A percentile compares a stretch with the other conserved stretches of the same genome.
phyloP scores from a whole-genome alignment of 2,329 filamentous ascomycete species.

The Exutisphaerella laricina region DNA sequence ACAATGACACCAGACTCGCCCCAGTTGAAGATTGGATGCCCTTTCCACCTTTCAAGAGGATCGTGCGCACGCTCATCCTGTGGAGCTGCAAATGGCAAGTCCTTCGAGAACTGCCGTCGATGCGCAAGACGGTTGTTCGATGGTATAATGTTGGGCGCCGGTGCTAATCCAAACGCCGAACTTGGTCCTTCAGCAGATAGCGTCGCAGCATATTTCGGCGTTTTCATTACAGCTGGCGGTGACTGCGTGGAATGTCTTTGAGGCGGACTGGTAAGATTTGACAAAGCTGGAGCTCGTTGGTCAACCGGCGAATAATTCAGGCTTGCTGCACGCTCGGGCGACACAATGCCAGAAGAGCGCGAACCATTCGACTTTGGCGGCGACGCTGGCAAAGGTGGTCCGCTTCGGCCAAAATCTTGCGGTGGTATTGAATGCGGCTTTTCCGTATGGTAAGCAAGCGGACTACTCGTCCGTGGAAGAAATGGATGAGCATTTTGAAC shows the following conservation, averaged over 20 bases:
- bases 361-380: slow-evolving; percentile 33
- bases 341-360: slow-evolving; percentile 16
- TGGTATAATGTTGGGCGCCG: background rate
- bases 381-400: slow-evolving; percentile 29
- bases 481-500: slow-evolving; percentile 45
- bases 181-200: slow-evolving; percentile 9
- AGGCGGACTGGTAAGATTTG: slow-evolving; percentile 33
- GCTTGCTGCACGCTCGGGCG: slow-evolving; percentile 19
- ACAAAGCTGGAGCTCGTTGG: slow-evolving; percentile 37
- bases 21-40: slow-evolving; percentile 79
- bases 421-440: slow-evolving; percentile 30
- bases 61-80: slow-evolving; percentile 58
- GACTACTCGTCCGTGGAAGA: slow-evolving; percentile 60
- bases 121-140: slow-evolving; percentile 26
- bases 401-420: slow-evolving; percentile 11
- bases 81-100: slow-evolving; percentile 53
- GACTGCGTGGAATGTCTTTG: slow-evolving; percentile 49
- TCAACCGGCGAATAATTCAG: slow-evolving; percentile 19
- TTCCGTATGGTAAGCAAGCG: slow-evolving; percentile 49
- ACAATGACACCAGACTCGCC: slow-evolving; percentile 77
- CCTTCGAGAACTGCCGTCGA: slow-evolving; percentile 42
- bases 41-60: slow-evolving; percentile 83
- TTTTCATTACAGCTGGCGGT: slow-evolving; percentile 50
- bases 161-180: slow-evolving; percentile 6
- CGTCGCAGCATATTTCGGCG: slow-evolving; percentile 39